Evolutionary conservation across 1,284 basidiomycete genomes (phyloP).

Genomic region (Phlebopus sp.): DNA sequence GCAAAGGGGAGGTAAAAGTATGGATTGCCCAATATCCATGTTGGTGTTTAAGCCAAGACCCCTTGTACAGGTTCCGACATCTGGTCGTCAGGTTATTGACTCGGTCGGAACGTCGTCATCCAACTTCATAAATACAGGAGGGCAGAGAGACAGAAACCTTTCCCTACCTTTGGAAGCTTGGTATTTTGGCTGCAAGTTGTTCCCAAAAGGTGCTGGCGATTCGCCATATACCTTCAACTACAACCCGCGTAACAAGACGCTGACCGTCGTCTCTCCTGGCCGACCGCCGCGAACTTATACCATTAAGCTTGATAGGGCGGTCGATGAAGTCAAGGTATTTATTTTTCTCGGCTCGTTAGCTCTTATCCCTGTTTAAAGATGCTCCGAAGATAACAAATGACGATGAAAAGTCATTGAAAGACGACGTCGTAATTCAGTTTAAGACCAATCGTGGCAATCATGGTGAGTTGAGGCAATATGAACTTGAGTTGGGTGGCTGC

Average conservation of each 20-base stretch:
- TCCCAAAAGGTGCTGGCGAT: slow-evolving; percentile 11
- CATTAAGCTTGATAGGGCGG: slow-evolving; percentile 20
- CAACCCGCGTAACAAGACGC: slow-evolving; percentile 1
- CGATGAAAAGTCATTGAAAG: neutral
- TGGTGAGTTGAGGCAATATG: slow-evolving; percentile 9
- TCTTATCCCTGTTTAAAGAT: neutral
- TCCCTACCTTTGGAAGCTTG: slow-evolving; percentile 24
- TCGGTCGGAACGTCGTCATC: slow-evolving; percentile 30
- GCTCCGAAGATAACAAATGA: slow-evolving; percentile 26
- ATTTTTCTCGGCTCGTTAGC: neutral
- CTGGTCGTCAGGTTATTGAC: slow-evolving; percentile 12
- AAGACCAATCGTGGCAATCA: neutral
- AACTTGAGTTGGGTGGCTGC: slow-evolving; percentile 14
- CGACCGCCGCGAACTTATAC: slow-evolving; percentile 12
- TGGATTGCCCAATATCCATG: neutral
- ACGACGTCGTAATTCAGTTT: slow-evolving; percentile 27
- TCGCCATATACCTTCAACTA: slow-evolving; percentile 19
- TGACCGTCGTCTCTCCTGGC: slow-evolving; percentile 11
- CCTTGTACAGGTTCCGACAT: slow-evolving; percentile 8
- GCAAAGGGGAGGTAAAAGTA: slow-evolving; percentile 23
- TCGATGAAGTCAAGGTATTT: slow-evolving; percentile 15
- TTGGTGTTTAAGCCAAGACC: slow-evolving; percentile 4
- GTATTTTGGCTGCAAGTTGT: slow-evolving; percentile 24
- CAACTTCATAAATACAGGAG: slow-evolving; percentile 19
- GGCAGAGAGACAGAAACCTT: slow-evolving; percentile 3